Evolutionary conservation across 495 filamentous ascomycete species (phyloP), one percentile per base, ranked within the genome.

Genomic region (Apodospora peruviana): DNA sequence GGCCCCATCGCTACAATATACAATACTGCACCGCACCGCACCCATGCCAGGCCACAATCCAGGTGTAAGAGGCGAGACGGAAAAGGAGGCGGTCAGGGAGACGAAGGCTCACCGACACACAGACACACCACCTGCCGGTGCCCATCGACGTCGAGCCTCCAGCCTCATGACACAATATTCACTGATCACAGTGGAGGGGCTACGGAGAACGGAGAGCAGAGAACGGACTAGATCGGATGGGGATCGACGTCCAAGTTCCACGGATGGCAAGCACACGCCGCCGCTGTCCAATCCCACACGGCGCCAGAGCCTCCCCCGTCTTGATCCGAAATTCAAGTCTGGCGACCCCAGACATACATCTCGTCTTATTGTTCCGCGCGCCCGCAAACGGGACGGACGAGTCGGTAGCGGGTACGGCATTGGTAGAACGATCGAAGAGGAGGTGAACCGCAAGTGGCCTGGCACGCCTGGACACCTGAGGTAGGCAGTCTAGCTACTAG

Each of bases 281-380:
- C 47, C 14, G 11, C 4, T 27, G 14, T 35, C 17, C 44, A 47
- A 29, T 2, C 16, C 18, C n/a, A 47, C 44, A 19, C 19, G 19
- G 44, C 19, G 29, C 44, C 44, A 35, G 40, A 42, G 17, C 40
- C 17, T 24, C 21, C 40, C 17, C 40, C 22, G 40, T 42, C 40
- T 20, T 18, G 40, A 42, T 42, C 17, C 40, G 40, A 24, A 42
- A 42, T 42, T 24, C 40, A 42, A 8, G n/a, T 8, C 45, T 38
- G 45, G 35, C 45, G 22, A 48, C 21, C 45, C 36, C 45, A 24
- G 40, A 42, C 45, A 25, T 40, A 7, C 5, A 22, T 11, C 24
- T 5, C 21, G 29, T 47, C 34, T 36, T 37, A 14, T 36, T 4
- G 18, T 22, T 18, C 40, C 44, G 14, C 17, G 24, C 8, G 27